Evolutionary conservation across 2,329 filamentous ascomycete species (phyloP), one percentile per base, ranked within the genome.

Genomic region (Xylaria sp.): DNA sequence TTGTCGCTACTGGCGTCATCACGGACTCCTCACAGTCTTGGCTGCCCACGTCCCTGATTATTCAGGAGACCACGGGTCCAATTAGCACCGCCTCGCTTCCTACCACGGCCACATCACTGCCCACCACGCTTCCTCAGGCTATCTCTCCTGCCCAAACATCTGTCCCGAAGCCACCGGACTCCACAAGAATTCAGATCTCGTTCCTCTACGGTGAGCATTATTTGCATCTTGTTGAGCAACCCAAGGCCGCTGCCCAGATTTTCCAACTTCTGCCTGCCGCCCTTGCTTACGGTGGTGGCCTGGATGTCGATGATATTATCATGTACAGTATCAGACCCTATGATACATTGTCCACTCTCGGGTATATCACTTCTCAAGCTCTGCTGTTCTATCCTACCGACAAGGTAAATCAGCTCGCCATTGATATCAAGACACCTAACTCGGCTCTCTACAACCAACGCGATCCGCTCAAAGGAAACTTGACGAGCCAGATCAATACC

Each of bases 181-280:
- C 83, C 0, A 85, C 84, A 3, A 75, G 90, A 67, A 87, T 96
- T 66, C 91, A 96, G 72, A 82, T 97, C 63, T 94, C 90, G 39
- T 97, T 97, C 81, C 78, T 84, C 55, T 88, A 86, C 70, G 83
- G 84, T 1, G 81, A 96, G 67, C 93, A 95, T 76, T 99, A 94
- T 74, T 77, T 83, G 7, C 96, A 95, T 71, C 89, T 97, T 34
- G 86, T 88, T 9, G 79, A 78, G 19, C 85, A 88, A 63, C 80
- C 85, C 11, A 80, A 87, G 64, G 89, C 92, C 16, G 89, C 91
- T 4, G 85, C 85, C 46, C 93, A 97, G 75, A 90, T 99, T 69
- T 96, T 97, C 78, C 76, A 83, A 56, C 89, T 84, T 65, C 78
- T 97, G 3, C 92, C 92, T 0, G 68, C 79, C 55, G 91, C 90